phyloP scores from a whole-genome alignment of 768 basidiomycete genomes.

The Phlegmacium glaucopus region DNA sequence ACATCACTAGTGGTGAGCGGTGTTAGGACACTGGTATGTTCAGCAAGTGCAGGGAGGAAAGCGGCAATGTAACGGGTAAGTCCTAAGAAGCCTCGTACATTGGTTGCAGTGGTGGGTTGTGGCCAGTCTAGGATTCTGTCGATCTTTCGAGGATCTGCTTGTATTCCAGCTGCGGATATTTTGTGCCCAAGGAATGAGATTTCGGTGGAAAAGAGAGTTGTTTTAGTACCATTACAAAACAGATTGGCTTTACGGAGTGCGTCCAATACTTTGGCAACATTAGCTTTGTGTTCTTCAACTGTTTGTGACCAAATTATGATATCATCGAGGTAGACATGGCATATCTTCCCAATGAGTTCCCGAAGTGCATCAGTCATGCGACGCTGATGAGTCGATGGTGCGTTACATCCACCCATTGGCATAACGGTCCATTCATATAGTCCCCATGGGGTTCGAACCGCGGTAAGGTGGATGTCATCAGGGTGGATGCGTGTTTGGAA shows the following conservation, averaged over 20 bases:
- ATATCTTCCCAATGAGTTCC: no score
- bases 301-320: no score
- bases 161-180: slow-evolving; percentile 26
- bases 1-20: no score
- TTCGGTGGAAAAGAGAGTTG: slow-evolving; percentile 14
- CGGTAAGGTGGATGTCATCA: no score
- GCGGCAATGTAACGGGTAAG: slow-evolving; percentile 25
- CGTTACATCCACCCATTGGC: no score
- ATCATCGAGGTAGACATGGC: slow-evolving; percentile 17
- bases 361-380: no score
- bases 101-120: slow-evolving; percentile 16
- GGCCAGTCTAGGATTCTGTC: slow-evolving; percentile 30
- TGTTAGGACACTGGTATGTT: slow-evolving; percentile 23
- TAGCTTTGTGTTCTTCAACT: no score
- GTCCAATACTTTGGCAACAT: slow-evolving; percentile 4
- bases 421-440: no score
- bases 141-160: slow-evolving; percentile 23
- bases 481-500: no score
- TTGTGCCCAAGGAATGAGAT: slow-evolving; percentile 30
- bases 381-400: no score
- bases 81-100: slow-evolving; percentile 30
- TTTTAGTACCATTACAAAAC: slow-evolving; percentile 10
- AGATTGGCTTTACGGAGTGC: slow-evolving; percentile 6
- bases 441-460: no score
- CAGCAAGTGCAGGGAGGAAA: slow-evolving; percentile 26